Evolutionary conservation across 768 basidiomycete species (phyloP), one percentile per base, ranked within the genome.

Genomic region (Hygrocybe punicea): DNA sequence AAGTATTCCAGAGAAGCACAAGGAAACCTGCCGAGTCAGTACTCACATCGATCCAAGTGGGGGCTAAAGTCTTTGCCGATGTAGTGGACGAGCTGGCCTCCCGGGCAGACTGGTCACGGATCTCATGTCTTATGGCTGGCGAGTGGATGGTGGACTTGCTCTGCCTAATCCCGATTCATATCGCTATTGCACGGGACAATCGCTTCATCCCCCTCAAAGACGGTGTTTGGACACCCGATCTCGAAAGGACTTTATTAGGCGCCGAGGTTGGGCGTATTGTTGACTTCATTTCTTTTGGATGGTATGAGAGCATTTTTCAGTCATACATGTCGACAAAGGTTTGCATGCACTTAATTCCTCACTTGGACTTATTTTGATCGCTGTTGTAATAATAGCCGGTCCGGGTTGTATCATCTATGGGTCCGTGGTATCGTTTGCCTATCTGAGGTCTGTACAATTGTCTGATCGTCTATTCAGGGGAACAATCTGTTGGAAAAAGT

Each of bases 401-500:
- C 14, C 79, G 76, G 58, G 85, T 85, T 10, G 19, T 53, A 6
- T 36, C 51, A 29, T 56, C 55, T 83, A 81, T 84, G 82, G 2
- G 83, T 86, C 11, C 78, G 76, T 59, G 83, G 85, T 4, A 82
- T 85, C 2, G 82, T 83, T 0, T 85, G 83, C 0, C 84, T 85
- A 83, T 84, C 78, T 73, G 58, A 55, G 67, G 53, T 9, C 6
- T 48, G 34, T 47, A 13, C 7, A 16, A 51, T 42, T 45, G 42
- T 40, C 8, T 54, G 14, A 23, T 48, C 14, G 17, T 6, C 21
- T 13, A 21, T 14, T 24, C 36, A 80, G 78, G 84, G 0, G 84
- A 85, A 63, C 84, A 86, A 62, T 84, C 82, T 0, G 84, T 86
- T 1, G 85, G 84, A 1, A 85, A 85, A 61, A 81, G 78, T 50